Conservation (phyloP, 2,329 filamentous ascomycete genomes). For the Acrodontium crateriforme region DNA sequence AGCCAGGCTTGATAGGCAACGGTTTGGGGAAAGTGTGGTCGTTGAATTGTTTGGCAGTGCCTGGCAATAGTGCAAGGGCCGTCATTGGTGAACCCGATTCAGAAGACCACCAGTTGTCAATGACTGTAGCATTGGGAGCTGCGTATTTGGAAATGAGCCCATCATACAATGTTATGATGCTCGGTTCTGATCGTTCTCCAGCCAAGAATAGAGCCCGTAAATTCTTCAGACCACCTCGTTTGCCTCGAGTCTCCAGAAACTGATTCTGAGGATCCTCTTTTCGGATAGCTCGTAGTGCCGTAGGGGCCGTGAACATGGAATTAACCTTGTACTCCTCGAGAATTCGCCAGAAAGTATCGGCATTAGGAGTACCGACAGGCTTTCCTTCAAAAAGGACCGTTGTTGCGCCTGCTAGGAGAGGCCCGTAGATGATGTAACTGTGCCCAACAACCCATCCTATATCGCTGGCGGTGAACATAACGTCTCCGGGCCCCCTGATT, state of each 20-base stretch:
- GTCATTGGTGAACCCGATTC: constrained; percentile 58
- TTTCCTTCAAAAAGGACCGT: constrained; percentile 92
- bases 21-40: constrained; percentile 32
- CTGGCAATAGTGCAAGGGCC: constrained; percentile 49
- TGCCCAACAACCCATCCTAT: constrained; percentile 88
- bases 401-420: constrained; percentile 69
- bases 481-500: constrained; percentile 70
- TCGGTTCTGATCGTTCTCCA: constrained; percentile 78
- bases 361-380: constrained; percentile 75
- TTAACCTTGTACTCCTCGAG: constrained; percentile 76
- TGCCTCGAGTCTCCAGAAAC: constrained; percentile 48
- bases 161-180: constrained; percentile 71
- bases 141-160: constrained; percentile 54
- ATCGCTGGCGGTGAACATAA: constrained; percentile 68
- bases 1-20: constrained; percentile 61
- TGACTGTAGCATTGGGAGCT: constrained; percentile 46
- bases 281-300: constrained; percentile 72
- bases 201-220: constrained; percentile 71
- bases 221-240: constrained; percentile 54
- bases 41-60: constrained; percentile 42
- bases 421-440: constrained; percentile 80
- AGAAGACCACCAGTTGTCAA: constrained; percentile 65
- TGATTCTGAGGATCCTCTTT: constrained; percentile 68
- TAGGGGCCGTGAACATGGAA: constrained; percentile 74
- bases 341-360: constrained; percentile 78